A percentile compares a stretch with the other conserved stretches of the same genome.
Conservation (phyloP, 495 filamentous ascomycete species). For the Xylaria cubensis region DNA sequence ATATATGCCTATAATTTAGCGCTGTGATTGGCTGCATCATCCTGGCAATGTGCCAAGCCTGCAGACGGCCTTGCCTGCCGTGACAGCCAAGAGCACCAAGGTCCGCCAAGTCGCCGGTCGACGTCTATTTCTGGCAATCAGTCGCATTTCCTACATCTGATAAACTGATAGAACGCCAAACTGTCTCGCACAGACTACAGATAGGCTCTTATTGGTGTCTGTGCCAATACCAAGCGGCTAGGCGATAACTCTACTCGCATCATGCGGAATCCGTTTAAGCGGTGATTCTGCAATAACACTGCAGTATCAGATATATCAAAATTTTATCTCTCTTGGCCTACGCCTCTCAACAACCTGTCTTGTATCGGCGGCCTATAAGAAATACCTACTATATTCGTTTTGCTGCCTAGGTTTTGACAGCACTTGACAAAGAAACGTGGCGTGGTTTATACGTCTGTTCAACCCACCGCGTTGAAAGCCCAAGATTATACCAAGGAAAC, state of each 20-base stretch:
- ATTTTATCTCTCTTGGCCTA: neutral
- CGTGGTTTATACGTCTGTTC: conserved; percentile 5
- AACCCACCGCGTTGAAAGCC: neutral
- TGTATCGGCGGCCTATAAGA: neutral
- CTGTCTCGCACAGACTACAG: neutral
- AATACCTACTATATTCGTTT: neutral
- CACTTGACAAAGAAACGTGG: neutral
- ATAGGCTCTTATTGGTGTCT: conserved; percentile 18
- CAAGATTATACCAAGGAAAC: neutral
- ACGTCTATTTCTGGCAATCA: neutral
- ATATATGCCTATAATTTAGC: neutral
- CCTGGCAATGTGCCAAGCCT: conserved; percentile 5
- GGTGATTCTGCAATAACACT: neutral
- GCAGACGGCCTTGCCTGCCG: conserved; percentile 11
- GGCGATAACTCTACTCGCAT: conserved; percentile 4
- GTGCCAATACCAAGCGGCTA: conserved; percentile 24
- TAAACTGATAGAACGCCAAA: neutral
- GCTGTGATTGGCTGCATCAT: neutral
- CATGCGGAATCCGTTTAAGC: conserved; percentile 5
- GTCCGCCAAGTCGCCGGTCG: conserved; percentile 4
- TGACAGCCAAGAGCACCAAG: neutral
- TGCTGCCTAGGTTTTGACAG: neutral
- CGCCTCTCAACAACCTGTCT: neutral
- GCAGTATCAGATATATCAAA: conserved; percentile 6
- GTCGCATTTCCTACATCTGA: neutral